Evolutionary conservation across 1,284 basidiomycete genomes (phyloP), one percentile per base, ranked within the genome.

Genomic region (Papiliotrema flavescens): DNA sequence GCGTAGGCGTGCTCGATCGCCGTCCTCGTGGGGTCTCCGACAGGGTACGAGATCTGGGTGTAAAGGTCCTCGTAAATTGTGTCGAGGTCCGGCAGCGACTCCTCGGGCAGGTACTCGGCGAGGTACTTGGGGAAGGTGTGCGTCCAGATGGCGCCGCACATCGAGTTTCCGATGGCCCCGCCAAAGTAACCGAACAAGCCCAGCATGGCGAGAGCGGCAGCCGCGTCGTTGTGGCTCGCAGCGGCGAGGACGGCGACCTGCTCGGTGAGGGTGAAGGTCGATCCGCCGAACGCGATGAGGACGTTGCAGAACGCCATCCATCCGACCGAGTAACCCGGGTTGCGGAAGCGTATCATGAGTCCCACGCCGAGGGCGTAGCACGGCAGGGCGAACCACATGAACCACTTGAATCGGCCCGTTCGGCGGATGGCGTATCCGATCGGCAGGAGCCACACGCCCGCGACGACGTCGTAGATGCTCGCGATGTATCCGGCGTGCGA

Each of bases 61-160:
- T 64, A 64, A 22, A 74, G 58, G 34, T 50, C 48, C 19, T 65
- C 61, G 50, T 72, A 71, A 41, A 73, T 72, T 2, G 47, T 49
- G 47, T 72, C 62, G 55, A 56, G 63, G 41, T 59, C 53, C 7
- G 62, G 67, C 2, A 74, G 50, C 0, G 71, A 61, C 8, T 69
- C 66, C 32, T 66, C 70, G 24, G 77, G 60, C 5, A 78, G 60
- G 3, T 61, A 53, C 20, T 49, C 28, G 26, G 54, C 37, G 19
- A 78, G 62, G 32, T 62, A 57, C 5, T 51, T 50, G 44, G 76
- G 75, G 1, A 79, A 60, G 1, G 70, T 67, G 54, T 78, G 55
- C 7, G 77, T 77, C 77, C 77, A 79, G 58, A 79, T 75, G 9
- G 75, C 74, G 26, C 75, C 77, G 6, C 74, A 76, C 56, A 77